Evolutionary conservation across 2,329 filamentous ascomycete genomes (phyloP), one percentile per base, ranked within the genome.

Genomic region (Stagonosporopsis cucurbitacearum): DNA sequence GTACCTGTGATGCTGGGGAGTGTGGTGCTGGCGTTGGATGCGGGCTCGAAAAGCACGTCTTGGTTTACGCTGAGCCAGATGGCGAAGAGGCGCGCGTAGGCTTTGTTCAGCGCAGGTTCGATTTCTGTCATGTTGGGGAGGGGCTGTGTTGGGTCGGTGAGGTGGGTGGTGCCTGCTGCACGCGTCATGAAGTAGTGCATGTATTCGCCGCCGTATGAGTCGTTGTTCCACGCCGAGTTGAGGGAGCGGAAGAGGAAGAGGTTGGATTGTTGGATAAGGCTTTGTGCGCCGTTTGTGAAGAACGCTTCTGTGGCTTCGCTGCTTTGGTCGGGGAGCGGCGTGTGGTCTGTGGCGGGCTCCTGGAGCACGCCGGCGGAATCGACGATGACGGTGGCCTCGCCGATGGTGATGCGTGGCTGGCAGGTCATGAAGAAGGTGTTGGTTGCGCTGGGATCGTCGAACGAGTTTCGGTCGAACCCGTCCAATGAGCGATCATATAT

Each of bases 111-210:
- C 5, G 32, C 15, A 3, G 1, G 6, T 17, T 35, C 32, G 5
- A 35, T 4, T 2, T 35, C 32, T 5, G 4, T 4, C 9, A 33
- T 13, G 9, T 6, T 33, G 11, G 30, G 30, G 11, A 33, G 3
- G 9, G 30, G 30, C 15, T 33, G 11, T 6, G 9, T 33, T 4
- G 30, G 30, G 15, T 33, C 30, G 15, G 30, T 33, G 3, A 17
- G 32, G 5, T 17, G 32, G n/a, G 32, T 35, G 25, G 25, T 26
- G 25, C 30, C 30, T 6, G 30, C 32, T 6, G 53, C 33, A 0
- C 72, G 28, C 2, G 68, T 66, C 0, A 84, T 57, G 12, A 85
- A 70, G 23, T 82, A 78, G 42, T 78, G 81, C 28, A 80, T 65
- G 74, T 78, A 84, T 39, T 82, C 79, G 0, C 64, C 65, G 0